A percentile compares a stretch with the other conserved stretches of the same genome.
These are phyloP conservation scores for Dactylis glomerata DNA, from an alignment of 176 grass and related monocot species.

Conservation along the genomic window DNA sequence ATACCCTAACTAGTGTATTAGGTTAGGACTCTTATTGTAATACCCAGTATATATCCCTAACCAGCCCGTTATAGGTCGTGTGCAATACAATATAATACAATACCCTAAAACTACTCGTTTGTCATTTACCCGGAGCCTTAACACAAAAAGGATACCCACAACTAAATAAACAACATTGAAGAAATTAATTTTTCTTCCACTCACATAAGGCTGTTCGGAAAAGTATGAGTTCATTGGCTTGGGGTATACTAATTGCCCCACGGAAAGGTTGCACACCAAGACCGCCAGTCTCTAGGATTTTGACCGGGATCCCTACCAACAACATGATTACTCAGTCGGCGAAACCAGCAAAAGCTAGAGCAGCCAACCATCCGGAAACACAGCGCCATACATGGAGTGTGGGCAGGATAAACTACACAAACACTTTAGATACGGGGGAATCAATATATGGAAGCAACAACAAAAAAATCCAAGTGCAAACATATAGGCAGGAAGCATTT, in stretches of 20 bases:
- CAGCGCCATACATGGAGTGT: not conserved
- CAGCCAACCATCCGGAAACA: slow-evolving; percentile 20
- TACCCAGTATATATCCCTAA: too few species aligned
- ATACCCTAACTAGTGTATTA: too few species aligned
- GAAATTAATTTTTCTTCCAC: too few species aligned
- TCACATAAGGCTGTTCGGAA: too few species aligned
- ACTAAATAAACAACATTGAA: too few species aligned
- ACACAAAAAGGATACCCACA: too few species aligned
- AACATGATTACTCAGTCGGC: not conserved
- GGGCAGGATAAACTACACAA: not conserved
- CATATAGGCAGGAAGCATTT: not conserved
- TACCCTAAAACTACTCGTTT: too few species aligned
- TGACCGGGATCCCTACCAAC: slow-evolving; percentile 9
- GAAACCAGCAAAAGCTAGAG: not conserved
- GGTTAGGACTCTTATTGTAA: too few species aligned
- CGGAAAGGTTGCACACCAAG: slow-evolving; percentile 11
- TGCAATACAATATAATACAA: too few species aligned
- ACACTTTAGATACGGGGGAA: slow-evolving; percentile 14
- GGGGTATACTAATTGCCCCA: not conserved
- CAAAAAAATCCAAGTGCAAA: not conserved
- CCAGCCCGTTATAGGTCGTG: too few species aligned
- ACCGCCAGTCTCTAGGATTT: slow-evolving; percentile 13
- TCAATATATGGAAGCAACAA: not conserved
- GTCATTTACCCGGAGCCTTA: too few species aligned
- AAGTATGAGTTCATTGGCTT: too few species aligned